Percentiles rank a stretch among this genome's conserved stretches.
Evolutionary conservation across 2,329 filamentous ascomycete species (phyloP).

Genomic region (Fusarium multiceps): DNA sequence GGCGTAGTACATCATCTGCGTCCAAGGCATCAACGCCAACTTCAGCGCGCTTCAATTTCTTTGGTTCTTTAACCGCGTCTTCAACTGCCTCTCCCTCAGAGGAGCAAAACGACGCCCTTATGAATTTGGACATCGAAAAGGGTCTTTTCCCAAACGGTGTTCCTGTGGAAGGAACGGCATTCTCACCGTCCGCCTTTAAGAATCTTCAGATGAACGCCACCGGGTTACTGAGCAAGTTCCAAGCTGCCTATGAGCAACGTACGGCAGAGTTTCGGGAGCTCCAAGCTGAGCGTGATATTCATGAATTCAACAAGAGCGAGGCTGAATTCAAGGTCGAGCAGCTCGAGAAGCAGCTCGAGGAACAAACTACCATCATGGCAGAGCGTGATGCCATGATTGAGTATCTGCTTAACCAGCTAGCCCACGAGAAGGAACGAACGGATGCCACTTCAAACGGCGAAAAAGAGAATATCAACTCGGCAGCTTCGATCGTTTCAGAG

Average conservation of each 20-base stretch:
- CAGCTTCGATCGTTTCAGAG: slow-evolving; percentile 60
- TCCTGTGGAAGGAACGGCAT: slow-evolving; percentile 59
- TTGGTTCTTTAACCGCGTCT: slow-evolving; percentile 58
- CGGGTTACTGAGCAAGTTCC: slow-evolving; percentile 66
- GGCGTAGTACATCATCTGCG: slow-evolving; percentile 44
- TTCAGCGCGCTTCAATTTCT: slow-evolving; percentile 58
- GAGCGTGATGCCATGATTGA: slow-evolving; percentile 66
- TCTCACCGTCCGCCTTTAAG: slow-evolving; percentile 70
- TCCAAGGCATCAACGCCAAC: slow-evolving; percentile 50
- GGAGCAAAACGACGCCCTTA: slow-evolving; percentile 63
- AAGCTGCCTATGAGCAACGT: slow-evolving; percentile 67
- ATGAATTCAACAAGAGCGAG: slow-evolving; percentile 67
- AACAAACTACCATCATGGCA: slow-evolving; percentile 64
- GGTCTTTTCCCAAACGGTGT: slow-evolving; percentile 63
- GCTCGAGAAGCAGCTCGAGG: slow-evolving; percentile 69
- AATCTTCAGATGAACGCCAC: slow-evolving; percentile 69
- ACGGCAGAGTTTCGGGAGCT: slow-evolving; percentile 63
- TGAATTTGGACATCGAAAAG: slow-evolving; percentile 65
- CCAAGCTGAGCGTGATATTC: slow-evolving; percentile 63
- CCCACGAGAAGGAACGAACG: slow-evolving; percentile 61
- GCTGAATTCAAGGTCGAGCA: slow-evolving; percentile 63
- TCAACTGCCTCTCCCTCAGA: slow-evolving; percentile 51
- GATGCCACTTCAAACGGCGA: slow-evolving; percentile 53
- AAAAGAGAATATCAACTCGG: slow-evolving; percentile 47
- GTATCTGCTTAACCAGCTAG: slow-evolving; percentile 62